Evolutionary conservation across 306 rosid genomes (phyloP), one percentile per base, ranked within the genome.

Genomic region (Vigna angularis): DNA sequence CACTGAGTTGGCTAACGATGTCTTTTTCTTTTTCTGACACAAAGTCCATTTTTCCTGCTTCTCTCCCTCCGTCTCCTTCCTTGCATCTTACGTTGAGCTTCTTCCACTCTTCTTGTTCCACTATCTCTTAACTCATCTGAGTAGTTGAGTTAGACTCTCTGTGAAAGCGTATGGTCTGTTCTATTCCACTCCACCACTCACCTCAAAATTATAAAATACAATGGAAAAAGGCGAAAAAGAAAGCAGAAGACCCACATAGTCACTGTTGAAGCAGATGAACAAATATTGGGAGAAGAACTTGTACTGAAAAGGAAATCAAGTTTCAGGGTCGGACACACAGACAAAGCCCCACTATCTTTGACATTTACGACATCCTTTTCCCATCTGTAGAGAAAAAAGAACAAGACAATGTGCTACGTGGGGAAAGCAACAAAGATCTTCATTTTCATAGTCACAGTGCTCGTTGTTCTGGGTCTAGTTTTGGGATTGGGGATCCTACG

Each of bases 341-440:
- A 36, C 26, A 49, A 45, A 57, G 38, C 70, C 73, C 76, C 75
- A 47, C 42, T 68, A 14, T 10, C 66, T 72, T 17, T 36, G 49
- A 75, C 65, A 17, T 56, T 84, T 81, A 49, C 74, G 70, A 40
- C n/a, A 49, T 32, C 1, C 18, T 22, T n/a, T 72, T 38, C 11
- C 13, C 12, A 48, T 42, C 7, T 69, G 55, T 53, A 71, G 18
- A 44, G 12, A 5, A 17, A 9, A 34, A 49, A 14, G 1, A 53
- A 9, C 11, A 53, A 9, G 47, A 42, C 49, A 68, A 85, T 95
- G 97, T 96, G 99, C 79, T 93, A 90, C 76, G 98, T 96, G 73
- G 97, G 99, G 28, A 96, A 96, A 88, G 99, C 99, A 79, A 93
- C 99, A 68, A 96, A 93, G 97, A 96, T 93, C 98, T 96, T 96